Base-by-base conservation (phyloP, 2,329 filamentous ascomycete species). In the Fusarium miscanthi region DNA sequence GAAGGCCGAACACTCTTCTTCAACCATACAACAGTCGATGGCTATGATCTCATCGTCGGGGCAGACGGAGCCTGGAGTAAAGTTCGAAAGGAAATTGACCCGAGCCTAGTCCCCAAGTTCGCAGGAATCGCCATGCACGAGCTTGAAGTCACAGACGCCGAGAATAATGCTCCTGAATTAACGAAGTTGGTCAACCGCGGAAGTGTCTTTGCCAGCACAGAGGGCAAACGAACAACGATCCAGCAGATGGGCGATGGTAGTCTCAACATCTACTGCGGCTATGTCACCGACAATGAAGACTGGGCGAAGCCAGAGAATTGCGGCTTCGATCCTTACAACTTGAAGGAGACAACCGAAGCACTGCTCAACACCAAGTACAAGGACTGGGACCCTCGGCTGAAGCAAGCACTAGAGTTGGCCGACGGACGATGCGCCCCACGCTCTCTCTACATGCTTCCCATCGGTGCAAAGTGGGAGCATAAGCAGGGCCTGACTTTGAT, bases 401-500 rank as follows among this genome's bases (percentile, higher is more conserved):
- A 80, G 30, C 81, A 84, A 37, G 81, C 83, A 12, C 74, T 89
- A 57, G 75, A 80, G 46, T 77, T 83, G 51, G 79, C 84, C 33
- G 78, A 82, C 19, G 85, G 82, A 6, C 69, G 76, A 19, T 83
- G 84, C 63, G 77, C 79, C 1, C 80, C 82, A 5, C 80, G 85
- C 63, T 83, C 83, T 2, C 79, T 91, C 3, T 89, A 87, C 74
- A 84, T 85, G 75, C 82, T 91, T 14, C 88, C 88, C 0, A 77
- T 86, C 4, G 85, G 85, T 4, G 77, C 82, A 49, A 77, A 73
- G 5, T 91, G 88, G 87, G 66, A 81, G 43, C 82, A 85, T 52
- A 80, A 79, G 23, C 76, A 80, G 10, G 87, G 88, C 1, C 75
- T 87, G 8, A 90, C 89, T 0, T 75, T 90, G 19, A 81, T 90